A percentile compares a stretch with the other conserved stretches of the same genome.
These are phyloP conservation scores for Sporormia fimetaria DNA, from an alignment of 495 filamentous ascomycete genomes.

Conservation along the genomic window DNA sequence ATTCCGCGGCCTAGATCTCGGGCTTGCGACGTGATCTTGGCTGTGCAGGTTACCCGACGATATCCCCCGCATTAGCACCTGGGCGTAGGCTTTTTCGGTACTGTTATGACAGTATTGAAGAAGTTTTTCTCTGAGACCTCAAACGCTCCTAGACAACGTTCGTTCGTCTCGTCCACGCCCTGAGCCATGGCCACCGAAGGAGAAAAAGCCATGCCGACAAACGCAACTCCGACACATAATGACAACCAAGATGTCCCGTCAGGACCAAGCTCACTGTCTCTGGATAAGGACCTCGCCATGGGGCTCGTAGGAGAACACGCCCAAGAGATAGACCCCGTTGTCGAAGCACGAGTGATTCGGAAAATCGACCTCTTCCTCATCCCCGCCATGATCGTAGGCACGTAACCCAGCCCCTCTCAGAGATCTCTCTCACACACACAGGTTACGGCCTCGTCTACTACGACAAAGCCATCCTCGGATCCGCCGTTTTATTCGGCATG, in stretches of 20 bases:
- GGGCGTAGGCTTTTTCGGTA: too few species aligned
- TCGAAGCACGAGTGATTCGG: constrained; percentile 46
- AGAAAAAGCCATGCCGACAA: neutral
- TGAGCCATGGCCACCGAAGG: neutral
- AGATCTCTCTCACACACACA: neutral
- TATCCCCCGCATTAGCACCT: too few species aligned
- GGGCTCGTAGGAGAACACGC: constrained; percentile 43
- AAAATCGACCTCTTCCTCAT: constrained; percentile 65
- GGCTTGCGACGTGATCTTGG: too few species aligned
- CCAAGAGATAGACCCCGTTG: constrained; percentile 40
- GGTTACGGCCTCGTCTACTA: constrained; percentile 65
- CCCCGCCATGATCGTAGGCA: constrained; percentile 58
- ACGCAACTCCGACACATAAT: constrained; percentile 1
- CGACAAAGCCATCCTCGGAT: constrained; percentile 68
- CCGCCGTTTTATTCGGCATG: constrained; percentile 63
- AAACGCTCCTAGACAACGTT: too few species aligned
- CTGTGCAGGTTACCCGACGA: too few species aligned
- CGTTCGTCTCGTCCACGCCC: too few species aligned
- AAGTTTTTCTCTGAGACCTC: too few species aligned
- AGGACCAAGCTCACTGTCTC: constrained; percentile 5
- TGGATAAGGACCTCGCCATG: constrained; percentile 39
- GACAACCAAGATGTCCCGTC: too few species aligned
- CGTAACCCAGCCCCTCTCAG: neutral
- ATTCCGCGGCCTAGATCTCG: too few species aligned
- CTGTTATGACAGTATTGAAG: too few species aligned